These are phyloP conservation scores for Picea abies DNA, from an alignment of 83 land plant genomes.

Conservation along the genomic window DNA sequence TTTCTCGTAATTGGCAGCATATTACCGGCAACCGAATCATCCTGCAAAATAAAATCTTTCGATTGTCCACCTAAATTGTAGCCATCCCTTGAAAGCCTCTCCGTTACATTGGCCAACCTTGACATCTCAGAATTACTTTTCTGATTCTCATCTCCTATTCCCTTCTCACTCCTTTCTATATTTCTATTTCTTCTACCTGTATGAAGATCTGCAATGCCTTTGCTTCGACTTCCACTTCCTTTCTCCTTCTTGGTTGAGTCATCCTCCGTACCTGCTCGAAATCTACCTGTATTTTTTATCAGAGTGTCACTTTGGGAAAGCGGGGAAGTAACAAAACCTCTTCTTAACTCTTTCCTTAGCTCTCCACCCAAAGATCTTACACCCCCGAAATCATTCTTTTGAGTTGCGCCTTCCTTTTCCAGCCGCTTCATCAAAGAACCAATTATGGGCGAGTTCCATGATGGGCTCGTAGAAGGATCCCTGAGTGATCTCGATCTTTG, in stretches of 20 bases:
- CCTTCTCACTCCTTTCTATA: too few relatives aligned
- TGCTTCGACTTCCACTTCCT: not conserved
- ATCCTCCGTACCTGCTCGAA: not conserved
- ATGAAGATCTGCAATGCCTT: too few relatives aligned
- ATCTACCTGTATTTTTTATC: conserved; percentile 27
- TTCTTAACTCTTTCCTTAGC: conserved; percentile 27
- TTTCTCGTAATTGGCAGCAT: not conserved
- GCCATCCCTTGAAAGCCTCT: too few relatives aligned
- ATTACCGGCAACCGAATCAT: conserved; percentile 13
- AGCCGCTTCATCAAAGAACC: conserved; percentile 33
- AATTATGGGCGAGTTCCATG: conserved; percentile 56
- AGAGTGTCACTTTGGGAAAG: conserved; percentile 12
- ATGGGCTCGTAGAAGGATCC: conserved; percentile 70
- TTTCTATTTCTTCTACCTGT: too few relatives aligned
- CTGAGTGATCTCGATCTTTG: conserved; percentile 68
- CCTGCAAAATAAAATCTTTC: not conserved
- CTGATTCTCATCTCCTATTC: too few relatives aligned
- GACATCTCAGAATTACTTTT: too few relatives aligned
- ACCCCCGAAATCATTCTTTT: conserved; percentile 24
- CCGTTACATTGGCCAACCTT: too few relatives aligned
- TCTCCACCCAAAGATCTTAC: conserved; percentile 49
- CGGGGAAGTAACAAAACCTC: conserved; percentile 39
- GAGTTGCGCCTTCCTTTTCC: conserved; percentile 28
- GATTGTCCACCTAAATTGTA: not conserved
- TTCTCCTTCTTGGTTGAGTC: conserved; percentile 10